Evolutionary conservation across 139 green algal species (phyloP), one percentile per base, ranked within the genome.

Genomic region (Penium margaritaceum): DNA sequence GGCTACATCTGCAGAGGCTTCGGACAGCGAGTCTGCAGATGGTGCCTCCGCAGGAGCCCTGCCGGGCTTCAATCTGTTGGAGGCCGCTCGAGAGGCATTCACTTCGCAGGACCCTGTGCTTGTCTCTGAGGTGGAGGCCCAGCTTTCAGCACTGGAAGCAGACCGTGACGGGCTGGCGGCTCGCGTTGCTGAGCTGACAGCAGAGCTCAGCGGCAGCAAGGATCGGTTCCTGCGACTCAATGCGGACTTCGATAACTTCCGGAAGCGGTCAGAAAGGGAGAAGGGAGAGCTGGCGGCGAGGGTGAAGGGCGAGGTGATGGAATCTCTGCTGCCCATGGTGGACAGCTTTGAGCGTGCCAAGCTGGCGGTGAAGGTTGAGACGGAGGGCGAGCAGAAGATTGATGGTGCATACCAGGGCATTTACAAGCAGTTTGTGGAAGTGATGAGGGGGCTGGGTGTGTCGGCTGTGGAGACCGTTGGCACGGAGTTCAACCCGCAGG

Each of bases 241-340:
- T 39, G 95, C 95, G 9, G 95, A 99, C 77, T 99, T 98, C 84
- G 94, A 99, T n/a, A 99, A 99, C 85, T 99, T 96, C 89, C 83
- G 91, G 41, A 93, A 95, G 72, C 84, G 94, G 53, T 90, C 77
- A 35, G 55, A 74, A 6, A 47, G 69, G 15, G 91, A 97, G 86
- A 96, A 93, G 79, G 85, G 87, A 5, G 47, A 77, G 41, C 38
- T 95, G 14, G 72, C 75, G 0, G 72, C 78, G 15, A 85, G 43
- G 3, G 84, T 87, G 4, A 88, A 88, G 51, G 88, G 85, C 5
- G 85, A 92, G 65, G 84, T 94, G 19, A 64, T 98, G 24, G 78
- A 83, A 38, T 70, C 81, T 21, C 72, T 97, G 79, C 81, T 97
- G 81, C 91, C 92, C 17, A 73, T 96, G 37, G 76, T 98, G 5